Evolutionary conservation across 306 rosid species (phyloP).

Genomic region (Dalbergia cultrata): DNA sequence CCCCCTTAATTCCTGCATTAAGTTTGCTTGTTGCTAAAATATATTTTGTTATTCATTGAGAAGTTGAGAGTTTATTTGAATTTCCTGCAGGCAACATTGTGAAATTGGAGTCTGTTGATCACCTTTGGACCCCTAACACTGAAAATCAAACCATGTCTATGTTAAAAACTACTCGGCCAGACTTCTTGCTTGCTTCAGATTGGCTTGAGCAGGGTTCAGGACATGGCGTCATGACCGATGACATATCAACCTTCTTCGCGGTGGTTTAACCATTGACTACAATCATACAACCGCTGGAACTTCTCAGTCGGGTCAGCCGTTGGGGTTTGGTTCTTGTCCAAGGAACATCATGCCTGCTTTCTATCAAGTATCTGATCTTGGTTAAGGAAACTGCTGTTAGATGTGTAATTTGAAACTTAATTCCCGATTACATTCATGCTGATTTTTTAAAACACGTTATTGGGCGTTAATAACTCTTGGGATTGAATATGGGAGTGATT

Average conservation of each 20-base stretch:
- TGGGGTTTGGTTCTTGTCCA: conserved; percentile 63
- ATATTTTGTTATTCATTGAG: background rate
- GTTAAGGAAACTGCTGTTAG: conserved; percentile 51
- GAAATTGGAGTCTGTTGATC: conserved; percentile 66
- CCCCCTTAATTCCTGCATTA: background rate
- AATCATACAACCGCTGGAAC: conserved; percentile 55
- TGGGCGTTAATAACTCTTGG: conserved; percentile 39
- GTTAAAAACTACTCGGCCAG: conserved; percentile 57
- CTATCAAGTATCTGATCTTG: conserved; percentile 65
- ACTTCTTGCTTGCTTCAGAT: conserved; percentile 70
- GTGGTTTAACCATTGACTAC: conserved; percentile 63
- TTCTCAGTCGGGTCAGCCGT: conserved; percentile 56
- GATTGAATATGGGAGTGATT: conserved; percentile 50
- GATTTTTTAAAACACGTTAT: conserved; percentile 42
- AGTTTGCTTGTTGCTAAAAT: background rate
- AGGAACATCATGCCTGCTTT: conserved; percentile 75
- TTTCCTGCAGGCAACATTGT: conserved; percentile 64
- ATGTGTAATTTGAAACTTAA: conserved; percentile 53
- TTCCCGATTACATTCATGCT: conserved; percentile 42
- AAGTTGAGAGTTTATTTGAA: conserved; percentile 14
- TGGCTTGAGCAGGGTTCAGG: conserved; percentile 68
- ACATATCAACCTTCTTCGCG: conserved; percentile 57
- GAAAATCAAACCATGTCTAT: conserved; percentile 54
- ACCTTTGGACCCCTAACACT: conserved; percentile 54
- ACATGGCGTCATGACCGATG: conserved; percentile 42